Evolutionary conservation across 1,139 yeast species (phyloP).

Genomic region (Nakaseomyces sp.): DNA sequence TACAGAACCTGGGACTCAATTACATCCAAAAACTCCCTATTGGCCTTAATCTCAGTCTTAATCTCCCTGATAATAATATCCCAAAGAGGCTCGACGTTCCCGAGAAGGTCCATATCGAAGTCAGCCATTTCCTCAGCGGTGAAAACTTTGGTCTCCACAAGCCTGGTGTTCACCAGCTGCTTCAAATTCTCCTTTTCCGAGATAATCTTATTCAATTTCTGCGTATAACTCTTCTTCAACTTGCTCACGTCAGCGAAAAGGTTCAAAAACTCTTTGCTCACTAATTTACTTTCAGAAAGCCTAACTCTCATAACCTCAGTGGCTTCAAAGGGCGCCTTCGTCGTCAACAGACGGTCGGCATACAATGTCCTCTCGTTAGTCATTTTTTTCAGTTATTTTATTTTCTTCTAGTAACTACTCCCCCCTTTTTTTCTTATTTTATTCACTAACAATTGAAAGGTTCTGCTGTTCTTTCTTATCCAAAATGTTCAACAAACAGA

Average conservation of each 20-base stretch:
- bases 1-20: constrained; percentile 48
- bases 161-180: constrained; percentile 26
- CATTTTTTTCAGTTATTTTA: background rate
- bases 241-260: constrained; percentile 48
- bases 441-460: too few relatives aligned
- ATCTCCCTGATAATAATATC: constrained; percentile 44
- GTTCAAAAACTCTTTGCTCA: constrained; percentile 42
- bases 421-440: background rate
- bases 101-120: constrained; percentile 41
- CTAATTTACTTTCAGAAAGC: constrained; percentile 36
- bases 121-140: constrained; percentile 29
- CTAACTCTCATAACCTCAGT: constrained; percentile 39
- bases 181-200: constrained; percentile 36
- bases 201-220: constrained; percentile 41
- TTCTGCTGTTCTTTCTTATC: too few relatives aligned
- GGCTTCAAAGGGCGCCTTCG: constrained; percentile 39
- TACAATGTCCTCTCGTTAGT: constrained; percentile 20
- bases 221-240: constrained; percentile 41
- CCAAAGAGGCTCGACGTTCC: constrained; percentile 50
- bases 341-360: constrained; percentile 38
- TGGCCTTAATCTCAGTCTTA: constrained; percentile 43
- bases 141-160: constrained; percentile 27
- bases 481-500: too few relatives aligned
- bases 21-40: constrained; percentile 42
- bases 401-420: background rate